Evolutionary conservation across 1,284 basidiomycete species (phyloP), one percentile per base, ranked within the genome.

Genomic region (Puccinia sorghi): DNA sequence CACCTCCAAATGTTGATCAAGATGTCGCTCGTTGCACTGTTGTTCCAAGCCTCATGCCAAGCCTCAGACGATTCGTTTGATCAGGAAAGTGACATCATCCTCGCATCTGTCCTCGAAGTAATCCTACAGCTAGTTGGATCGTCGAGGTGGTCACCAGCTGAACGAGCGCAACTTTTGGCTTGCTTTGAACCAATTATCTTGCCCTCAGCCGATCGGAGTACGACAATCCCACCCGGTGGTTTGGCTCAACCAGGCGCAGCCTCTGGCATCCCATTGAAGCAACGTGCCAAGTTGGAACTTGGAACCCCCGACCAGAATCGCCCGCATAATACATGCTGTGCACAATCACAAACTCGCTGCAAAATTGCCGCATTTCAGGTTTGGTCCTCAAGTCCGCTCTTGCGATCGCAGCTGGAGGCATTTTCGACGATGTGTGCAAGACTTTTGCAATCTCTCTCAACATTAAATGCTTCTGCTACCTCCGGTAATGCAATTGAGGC

Each of bases 131-230:
- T 70, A 27, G n/a, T 78, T 48, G 76, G 57, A 61, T 56, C 57
- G 22, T 43, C 66, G 13, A 70, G 57, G n/a, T 78, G 76, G 76
- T 50, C 67, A 59, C 39, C 56, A 2, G 27, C 66, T 22, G 66
- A 78, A 63, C 67, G 66, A 12, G 76, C 67, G 13, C 41, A 43
- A 20, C 54, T 78, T 57, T 63, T 78, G n/a, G 27, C 56, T 43
- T 78, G 76, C 46, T 71, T 78, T 52, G 76, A 71, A 50, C 76
- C 76, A 20, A 63, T 73, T 17, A 50, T 78, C 27, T 63, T 71
- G 43, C 32, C 37, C 22, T 43, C 46, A 27, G 39, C 57, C 37
- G 17, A 52, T 32, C 22, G 12, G 12, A 37, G 32, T 41, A 7
- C 37, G 17, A 52, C 32, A 22, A 13, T n/a, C 41, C 46, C 54